A percentile compares a stretch with the other conserved stretches of the same genome.
Evolutionary conservation across 176 grass and related monocot genomes (phyloP).

Genomic region (Musa acuminata): DNA sequence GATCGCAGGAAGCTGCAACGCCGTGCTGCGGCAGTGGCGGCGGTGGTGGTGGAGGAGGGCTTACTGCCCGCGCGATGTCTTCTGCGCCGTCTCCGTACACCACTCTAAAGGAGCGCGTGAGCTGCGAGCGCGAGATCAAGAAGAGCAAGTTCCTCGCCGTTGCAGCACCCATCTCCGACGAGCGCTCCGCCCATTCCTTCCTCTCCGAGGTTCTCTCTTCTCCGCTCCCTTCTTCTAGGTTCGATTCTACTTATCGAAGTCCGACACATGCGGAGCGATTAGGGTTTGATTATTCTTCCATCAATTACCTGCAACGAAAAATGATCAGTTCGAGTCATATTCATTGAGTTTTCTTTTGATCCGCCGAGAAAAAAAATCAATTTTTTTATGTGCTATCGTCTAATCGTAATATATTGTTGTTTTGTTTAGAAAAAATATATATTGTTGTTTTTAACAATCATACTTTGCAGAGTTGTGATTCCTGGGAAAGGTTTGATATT

Average conservation of each 20-base stretch:
- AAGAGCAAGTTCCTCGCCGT: slow-evolving; percentile 60
- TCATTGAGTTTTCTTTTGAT: not conserved
- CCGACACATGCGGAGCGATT: not conserved
- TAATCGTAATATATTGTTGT: not conserved
- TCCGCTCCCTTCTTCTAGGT: not conserved
- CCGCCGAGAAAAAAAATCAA: not conserved
- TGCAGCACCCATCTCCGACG: slow-evolving; percentile 52
- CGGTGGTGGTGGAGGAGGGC: not conserved
- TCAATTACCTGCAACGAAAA: not conserved
- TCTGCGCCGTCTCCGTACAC: slow-evolving; percentile 42
- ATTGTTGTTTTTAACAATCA: not conserved
- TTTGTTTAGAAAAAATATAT: not conserved
- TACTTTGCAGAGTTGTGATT: not conserved
- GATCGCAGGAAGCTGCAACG: slow-evolving; percentile 15
- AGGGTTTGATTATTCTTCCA: not conserved
- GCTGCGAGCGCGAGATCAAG: slow-evolving; percentile 58
- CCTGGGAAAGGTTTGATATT: not conserved
- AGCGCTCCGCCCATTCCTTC: slow-evolving; percentile 48
- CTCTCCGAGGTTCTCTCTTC: slow-evolving; percentile 32
- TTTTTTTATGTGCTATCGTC: not conserved
- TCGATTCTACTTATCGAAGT: not conserved
- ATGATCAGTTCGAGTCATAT: not conserved
- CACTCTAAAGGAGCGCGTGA: slow-evolving; percentile 36
- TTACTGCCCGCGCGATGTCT: slow-evolving; percentile 18
- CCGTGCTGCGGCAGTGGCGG: slow-evolving; percentile 11